Conservation (phyloP, 495 filamentous ascomycete genomes). For the Aspergillus asperescens region DNA sequence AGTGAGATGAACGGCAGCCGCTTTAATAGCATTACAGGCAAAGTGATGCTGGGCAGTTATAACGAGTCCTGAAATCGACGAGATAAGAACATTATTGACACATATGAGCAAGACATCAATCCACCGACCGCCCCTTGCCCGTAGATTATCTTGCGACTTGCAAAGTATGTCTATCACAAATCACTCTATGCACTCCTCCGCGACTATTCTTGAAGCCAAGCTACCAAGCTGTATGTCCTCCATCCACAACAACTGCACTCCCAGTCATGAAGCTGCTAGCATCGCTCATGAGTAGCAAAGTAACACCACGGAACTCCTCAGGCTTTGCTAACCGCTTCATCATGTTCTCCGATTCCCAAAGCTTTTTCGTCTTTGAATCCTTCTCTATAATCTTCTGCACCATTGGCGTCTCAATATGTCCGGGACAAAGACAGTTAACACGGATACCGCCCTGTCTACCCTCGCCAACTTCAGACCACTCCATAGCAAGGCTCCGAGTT, state of each 20-base stretch:
- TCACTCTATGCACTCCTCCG: neutral
- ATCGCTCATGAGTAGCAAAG: slow-evolving; percentile 47
- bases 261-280: slow-evolving; percentile 61
- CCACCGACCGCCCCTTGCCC: too few species aligned
- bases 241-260: slow-evolving; percentile 46
- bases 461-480: slow-evolving; percentile 43
- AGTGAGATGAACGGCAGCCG: slow-evolving; percentile 47
- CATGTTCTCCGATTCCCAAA: slow-evolving; percentile 58
- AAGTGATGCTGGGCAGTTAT: slow-evolving; percentile 49
- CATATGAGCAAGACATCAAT: too few species aligned
- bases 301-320: slow-evolving; percentile 55
- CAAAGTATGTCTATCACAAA: neutral
- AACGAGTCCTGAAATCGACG: slow-evolving; percentile 50
- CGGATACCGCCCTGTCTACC: slow-evolving; percentile 16
- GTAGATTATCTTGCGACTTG: too few species aligned
- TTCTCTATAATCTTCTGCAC: slow-evolving; percentile 51
- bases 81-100: too few species aligned
- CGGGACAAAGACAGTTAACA: slow-evolving; percentile 41
- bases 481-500: slow-evolving; percentile 56
- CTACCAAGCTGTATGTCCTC: slow-evolving; percentile 45
- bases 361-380: slow-evolving; percentile 44
- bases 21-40: slow-evolving; percentile 50
- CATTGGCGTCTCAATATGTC: slow-evolving; percentile 60
- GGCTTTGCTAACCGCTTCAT: slow-evolving; percentile 49
- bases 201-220: neutral